These are phyloP conservation scores for Arthroderma uncinatum DNA, from an alignment of 2,329 filamentous ascomycete species.

Conservation along the genomic window DNA sequence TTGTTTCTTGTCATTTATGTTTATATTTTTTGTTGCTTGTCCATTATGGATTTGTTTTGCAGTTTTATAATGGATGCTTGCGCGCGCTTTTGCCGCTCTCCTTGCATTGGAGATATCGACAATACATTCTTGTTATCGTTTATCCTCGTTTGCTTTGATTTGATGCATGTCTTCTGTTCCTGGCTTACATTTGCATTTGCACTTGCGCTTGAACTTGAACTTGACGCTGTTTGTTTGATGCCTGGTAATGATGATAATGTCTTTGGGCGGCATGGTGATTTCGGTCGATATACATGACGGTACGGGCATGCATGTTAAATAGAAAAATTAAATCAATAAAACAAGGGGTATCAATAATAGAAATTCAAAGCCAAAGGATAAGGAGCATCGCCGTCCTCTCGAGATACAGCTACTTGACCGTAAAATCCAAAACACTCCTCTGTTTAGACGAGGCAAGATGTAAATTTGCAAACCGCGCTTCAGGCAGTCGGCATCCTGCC, in stretches of 20 bases:
- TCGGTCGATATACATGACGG: background rate
- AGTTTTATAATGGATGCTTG: background rate
- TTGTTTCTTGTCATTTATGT: background rate
- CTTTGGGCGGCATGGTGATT: background rate
- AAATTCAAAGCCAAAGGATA: background rate
- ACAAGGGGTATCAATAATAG: background rate
- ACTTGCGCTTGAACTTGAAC: background rate
- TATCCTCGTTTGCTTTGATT: background rate
- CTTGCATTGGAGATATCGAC: background rate
- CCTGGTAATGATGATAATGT: background rate
- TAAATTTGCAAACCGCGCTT: conserved; percentile 57
- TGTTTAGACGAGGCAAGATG: conserved; percentile 53
- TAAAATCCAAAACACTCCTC: conserved; percentile 47
- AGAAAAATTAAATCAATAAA: background rate
- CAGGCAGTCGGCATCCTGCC: conserved; percentile 60
- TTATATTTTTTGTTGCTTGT: background rate
- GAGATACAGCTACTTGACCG: background rate
- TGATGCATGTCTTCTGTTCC: background rate
- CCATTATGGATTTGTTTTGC: background rate
- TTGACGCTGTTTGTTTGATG: background rate
- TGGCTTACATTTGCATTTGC: background rate
- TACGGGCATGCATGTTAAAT: background rate
- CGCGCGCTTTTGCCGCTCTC: background rate
- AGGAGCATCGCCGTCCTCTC: background rate
- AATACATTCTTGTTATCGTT: background rate